Percentiles rank a stretch among this genome's conserved stretches.
These are phyloP conservation scores for Ceratocystis papillata DNA, from an alignment of 2,329 filamentous ascomycete genomes.

Conservation along the genomic window DNA sequence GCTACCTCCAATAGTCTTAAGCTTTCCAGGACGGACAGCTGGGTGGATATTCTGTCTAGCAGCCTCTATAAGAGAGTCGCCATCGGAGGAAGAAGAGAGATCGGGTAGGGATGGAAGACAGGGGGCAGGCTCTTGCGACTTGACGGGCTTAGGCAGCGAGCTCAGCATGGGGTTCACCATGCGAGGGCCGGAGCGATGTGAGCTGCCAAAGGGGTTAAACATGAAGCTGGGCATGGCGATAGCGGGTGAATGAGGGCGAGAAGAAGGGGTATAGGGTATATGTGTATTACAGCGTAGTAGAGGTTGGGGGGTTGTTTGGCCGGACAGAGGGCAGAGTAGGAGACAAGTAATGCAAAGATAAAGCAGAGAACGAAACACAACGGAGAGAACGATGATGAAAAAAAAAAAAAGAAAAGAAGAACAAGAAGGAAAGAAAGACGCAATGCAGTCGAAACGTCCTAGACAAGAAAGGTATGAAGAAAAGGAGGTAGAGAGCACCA, in stretches of 20 bases:
- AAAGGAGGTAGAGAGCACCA: no score
- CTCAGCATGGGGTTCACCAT: conserved; percentile 21
- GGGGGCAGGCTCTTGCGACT: conserved; percentile 9
- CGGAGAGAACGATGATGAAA: neutral
- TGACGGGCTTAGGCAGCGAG: conserved; percentile 10
- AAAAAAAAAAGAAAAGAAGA: neutral
- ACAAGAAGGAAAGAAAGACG: neutral
- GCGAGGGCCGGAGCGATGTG: conserved; percentile 21
- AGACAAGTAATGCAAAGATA: neutral
- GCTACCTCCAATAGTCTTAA: conserved; percentile 62
- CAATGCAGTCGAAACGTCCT: no score
- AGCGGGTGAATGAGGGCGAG: neutral
- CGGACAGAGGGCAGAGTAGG: neutral
- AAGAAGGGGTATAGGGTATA: neutral
- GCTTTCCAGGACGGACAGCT: conserved; percentile 43
- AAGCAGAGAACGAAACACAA: neutral
- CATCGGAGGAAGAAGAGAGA: conserved; percentile 14
- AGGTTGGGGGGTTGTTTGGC: neutral
- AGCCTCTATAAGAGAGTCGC: conserved; percentile 13
- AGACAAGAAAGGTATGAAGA: no score
- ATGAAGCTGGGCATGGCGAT: conserved; percentile 20
- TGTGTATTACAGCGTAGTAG: neutral
- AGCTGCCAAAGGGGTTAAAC: conserved; percentile 18
- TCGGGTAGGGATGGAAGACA: conserved; percentile 16
- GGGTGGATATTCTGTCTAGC: conserved; percentile 44